phyloP scores from a whole-genome alignment of 495 filamentous ascomycete genomes.

The Oidiodendron maius region DNA sequence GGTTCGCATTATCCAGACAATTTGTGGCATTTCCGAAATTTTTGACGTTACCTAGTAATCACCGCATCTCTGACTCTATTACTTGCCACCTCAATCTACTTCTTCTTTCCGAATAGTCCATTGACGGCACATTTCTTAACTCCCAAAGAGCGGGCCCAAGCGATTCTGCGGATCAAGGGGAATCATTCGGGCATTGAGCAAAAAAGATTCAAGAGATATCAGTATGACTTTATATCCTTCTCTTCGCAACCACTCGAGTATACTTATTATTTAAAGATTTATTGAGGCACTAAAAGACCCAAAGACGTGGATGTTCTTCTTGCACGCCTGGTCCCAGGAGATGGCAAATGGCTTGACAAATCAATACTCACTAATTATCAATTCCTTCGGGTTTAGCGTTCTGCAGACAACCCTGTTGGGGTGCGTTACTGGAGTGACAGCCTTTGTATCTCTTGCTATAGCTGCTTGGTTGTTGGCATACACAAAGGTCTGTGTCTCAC shows the following conservation, averaged over 20 bases:
- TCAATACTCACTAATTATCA: constrained; percentile 61
- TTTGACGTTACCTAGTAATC: constrained; percentile 43
- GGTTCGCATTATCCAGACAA: constrained; percentile 23
- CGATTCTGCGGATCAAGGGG: constrained; percentile 53
- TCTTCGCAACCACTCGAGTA: neutral
- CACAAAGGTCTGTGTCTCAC: no score
- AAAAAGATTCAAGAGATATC: constrained; percentile 61
- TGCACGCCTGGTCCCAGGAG: constrained; percentile 5
- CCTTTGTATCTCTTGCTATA: constrained; percentile 41
- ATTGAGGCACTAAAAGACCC: constrained; percentile 54
- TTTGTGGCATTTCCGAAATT: neutral
- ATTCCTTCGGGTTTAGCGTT: constrained; percentile 45
- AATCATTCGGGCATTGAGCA: constrained; percentile 67
- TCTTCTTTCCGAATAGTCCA: constrained; percentile 61
- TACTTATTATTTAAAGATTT: constrained; percentile 17
- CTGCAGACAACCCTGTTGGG: constrained; percentile 58
- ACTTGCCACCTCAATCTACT: constrained; percentile 54
- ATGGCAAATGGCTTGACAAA: constrained; percentile 48
- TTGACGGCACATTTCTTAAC: constrained; percentile 62
- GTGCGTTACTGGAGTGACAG: constrained; percentile 58
- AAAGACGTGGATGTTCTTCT: constrained; percentile 41
- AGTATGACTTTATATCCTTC: constrained; percentile 20
- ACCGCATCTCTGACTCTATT: constrained; percentile 54
- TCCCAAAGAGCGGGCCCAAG: constrained; percentile 49
- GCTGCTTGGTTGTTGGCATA: constrained; percentile 28